phyloP scores from a whole-genome alignment of 306 rosid species.

The Vachellia collinsii region DNA sequence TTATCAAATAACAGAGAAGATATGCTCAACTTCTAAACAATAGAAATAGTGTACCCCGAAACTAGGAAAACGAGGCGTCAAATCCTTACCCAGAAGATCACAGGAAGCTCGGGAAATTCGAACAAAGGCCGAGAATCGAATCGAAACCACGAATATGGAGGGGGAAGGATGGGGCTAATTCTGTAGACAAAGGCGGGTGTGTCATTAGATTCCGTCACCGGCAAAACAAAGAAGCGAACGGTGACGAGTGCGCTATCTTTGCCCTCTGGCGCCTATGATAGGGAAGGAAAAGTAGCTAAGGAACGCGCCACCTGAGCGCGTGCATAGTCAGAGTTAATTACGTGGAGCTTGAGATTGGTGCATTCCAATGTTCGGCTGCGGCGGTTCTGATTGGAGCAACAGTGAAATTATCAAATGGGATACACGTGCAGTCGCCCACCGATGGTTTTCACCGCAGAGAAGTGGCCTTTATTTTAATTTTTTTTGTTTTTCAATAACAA shows the following conservation, averaged over 20 bases:
- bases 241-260: slow-evolving; percentile 54
- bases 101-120: slow-evolving; percentile 29
- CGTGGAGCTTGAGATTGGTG: not conserved
- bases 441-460: not conserved
- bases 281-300: not conserved
- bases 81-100: slow-evolving; percentile 50
- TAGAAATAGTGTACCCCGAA: not conserved
- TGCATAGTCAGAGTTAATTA: not conserved
- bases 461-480: not conserved
- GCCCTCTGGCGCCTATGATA: slow-evolving; percentile 22
- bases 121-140: slow-evolving; percentile 45
- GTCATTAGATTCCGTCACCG: slow-evolving; percentile 64
- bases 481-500: not conserved
- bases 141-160: slow-evolving; percentile 35
- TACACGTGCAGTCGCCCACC: slow-evolving; percentile 35
- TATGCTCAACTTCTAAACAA: not conserved
- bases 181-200: slow-evolving; percentile 44
- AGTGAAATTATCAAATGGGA: slow-evolving; percentile 34
- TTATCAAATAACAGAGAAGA: slow-evolving; percentile 20
- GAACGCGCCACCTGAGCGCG: slow-evolving; percentile 52
- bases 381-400: slow-evolving; percentile 37
- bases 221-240: slow-evolving; percentile 49
- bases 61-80: slow-evolving; percentile 27
- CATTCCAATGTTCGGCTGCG: not conserved
- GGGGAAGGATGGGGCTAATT: slow-evolving; percentile 32